A percentile compares a stretch with the other conserved stretches of the same genome.
phyloP scores from a whole-genome alignment of 2,329 filamentous ascomycete genomes.

The Fusarium chlamydosporum region DNA sequence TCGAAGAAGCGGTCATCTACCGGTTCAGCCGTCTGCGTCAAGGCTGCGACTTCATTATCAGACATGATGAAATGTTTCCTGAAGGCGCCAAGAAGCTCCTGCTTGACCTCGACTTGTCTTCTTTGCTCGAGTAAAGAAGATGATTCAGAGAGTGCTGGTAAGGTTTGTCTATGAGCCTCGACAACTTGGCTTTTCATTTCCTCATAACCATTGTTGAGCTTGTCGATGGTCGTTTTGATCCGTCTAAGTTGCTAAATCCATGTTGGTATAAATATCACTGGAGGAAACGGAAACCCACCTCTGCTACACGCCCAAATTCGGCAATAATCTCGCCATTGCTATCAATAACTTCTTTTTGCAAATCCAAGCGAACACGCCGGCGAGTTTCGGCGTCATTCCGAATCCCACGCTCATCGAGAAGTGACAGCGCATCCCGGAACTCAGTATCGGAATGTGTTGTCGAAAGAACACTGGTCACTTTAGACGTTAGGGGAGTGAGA shows the following conservation, averaged over 20 bases:
- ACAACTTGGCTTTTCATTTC: slow-evolving; percentile 84
- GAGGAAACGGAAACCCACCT: slow-evolving; percentile 69
- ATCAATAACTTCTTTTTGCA: slow-evolving; percentile 93
- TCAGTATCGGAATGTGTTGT: slow-evolving; percentile 93
- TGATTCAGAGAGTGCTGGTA: slow-evolving; percentile 82
- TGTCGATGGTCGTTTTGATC: slow-evolving; percentile 83
- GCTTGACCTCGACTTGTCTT: slow-evolving; percentile 81
- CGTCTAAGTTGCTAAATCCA: slow-evolving; percentile 81
- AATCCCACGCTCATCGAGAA: slow-evolving; percentile 80
- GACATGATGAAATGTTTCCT: slow-evolving; percentile 86
- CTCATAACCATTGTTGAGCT: slow-evolving; percentile 82
- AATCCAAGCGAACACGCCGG: slow-evolving; percentile 82
- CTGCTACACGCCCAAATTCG: slow-evolving; percentile 90
- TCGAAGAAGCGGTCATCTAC: slow-evolving; percentile 89
- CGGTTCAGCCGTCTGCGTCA: slow-evolving; percentile 84
- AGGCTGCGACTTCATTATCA: slow-evolving; percentile 80
- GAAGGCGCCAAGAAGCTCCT: slow-evolving; percentile 82
- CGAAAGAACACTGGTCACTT: slow-evolving; percentile 87
- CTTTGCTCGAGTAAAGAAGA: slow-evolving; percentile 79
- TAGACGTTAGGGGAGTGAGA: slow-evolving; percentile 79
- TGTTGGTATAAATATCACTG: slow-evolving; percentile 46
- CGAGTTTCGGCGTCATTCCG: slow-evolving; percentile 83
- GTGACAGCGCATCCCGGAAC: slow-evolving; percentile 84
- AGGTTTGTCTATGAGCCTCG: slow-evolving; percentile 81
- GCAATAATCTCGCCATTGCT: slow-evolving; percentile 90